Base-by-base conservation (phyloP, 306 rosid species). In the Quercus berberidifolia region DNA sequence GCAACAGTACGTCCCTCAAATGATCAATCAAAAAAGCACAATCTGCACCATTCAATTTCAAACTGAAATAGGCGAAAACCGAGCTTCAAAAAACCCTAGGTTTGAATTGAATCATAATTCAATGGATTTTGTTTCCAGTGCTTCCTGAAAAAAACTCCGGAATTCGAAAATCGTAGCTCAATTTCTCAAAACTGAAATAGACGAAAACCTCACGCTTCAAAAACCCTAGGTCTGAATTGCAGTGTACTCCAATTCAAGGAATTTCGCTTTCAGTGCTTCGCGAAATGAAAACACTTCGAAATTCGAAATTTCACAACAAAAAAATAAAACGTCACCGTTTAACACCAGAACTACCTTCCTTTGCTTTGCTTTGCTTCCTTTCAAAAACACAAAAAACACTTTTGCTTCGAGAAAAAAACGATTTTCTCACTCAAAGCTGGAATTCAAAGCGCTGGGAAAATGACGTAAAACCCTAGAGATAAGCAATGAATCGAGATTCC, bases 401-500 rank as follows among this genome's bases (percentile, higher is more conserved):
- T 41, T 41, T 41, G 4, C 21, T 41, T 28, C 6, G 70, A 19
- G 33, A 3, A 6, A 38, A 30, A 17, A 60, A n/a, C 63, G 23
- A 23, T 21, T 20, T 20, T 1, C 74, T 14, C 58, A 63, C 52
- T 57, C 69, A 2, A 73, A 12, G 49, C 19, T 46, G 35, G 63
- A 46, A 26, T 78, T 62, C 73, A 72, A 49, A 18, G 17, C 19
- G 46, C 1, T 41, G 6, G 21, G 30, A 60, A 9, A 21, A 25
- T 26, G 30, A 12, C 67, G 10, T 65, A 54, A 55, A 68, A 68
- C 72, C 75, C 82, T 82, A 10, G 17, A 77, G 71, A 26, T 10
- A 38, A 58, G 11, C 15, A n/a, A 43, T 31, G 30, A 80, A 41
- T 28, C 41, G 0, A 15, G 49, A 8, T 35, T 23, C 26, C 18